A percentile compares a stretch with the other conserved stretches of the same genome.
These are phyloP conservation scores for Bremia lactucae DNA, from an alignment of 352 stramenopile genomes.

Conservation along the genomic window DNA sequence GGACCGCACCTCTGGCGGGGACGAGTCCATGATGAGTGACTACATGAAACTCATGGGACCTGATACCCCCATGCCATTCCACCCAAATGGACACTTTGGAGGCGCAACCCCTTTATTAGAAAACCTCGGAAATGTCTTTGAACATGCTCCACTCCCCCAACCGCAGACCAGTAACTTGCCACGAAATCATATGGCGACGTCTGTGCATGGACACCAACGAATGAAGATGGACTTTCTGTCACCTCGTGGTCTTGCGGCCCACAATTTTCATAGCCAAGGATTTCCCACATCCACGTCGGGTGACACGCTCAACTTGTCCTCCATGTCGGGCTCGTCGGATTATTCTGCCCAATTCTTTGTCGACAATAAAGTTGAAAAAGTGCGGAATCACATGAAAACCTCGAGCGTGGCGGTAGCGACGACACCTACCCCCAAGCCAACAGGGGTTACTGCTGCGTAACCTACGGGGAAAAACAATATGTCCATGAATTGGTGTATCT, in stretches of 20 bases:
- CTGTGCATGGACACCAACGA: slow-evolving; percentile 20
- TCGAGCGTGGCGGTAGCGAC: slow-evolving; percentile 20
- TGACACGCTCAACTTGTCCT: slow-evolving; percentile 3
- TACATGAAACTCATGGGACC: slow-evolving; percentile 66
- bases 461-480: slow-evolving; percentile 4
- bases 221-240: slow-evolving; percentile 54
- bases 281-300: slow-evolving; percentile 16
- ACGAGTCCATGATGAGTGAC: slow-evolving; percentile 59
- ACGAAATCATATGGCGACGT: slow-evolving; percentile 18
- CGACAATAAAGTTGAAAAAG: slow-evolving; percentile 41
- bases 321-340: slow-evolving; percentile 23
- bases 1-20: slow-evolving; percentile 17
- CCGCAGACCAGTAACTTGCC: slow-evolving; percentile 6
- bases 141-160: slow-evolving; percentile 39
- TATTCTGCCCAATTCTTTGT: slow-evolving; percentile 66
- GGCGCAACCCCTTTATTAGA: slow-evolving; percentile 36
- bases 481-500: slow-evolving; percentile 9
- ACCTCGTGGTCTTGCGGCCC: slow-evolving; percentile 10
- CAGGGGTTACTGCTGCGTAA: slow-evolving; percentile 38
- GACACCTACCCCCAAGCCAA: slow-evolving; percentile 31
- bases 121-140: slow-evolving; percentile 56
- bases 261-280: slow-evolving; percentile 31
- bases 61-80: slow-evolving; percentile 38
- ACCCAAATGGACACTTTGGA: slow-evolving; percentile 30
- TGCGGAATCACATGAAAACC: slow-evolving; percentile 23